Percentiles rank a stretch among this genome's conserved stretches.
Evolutionary conservation across 345 rosid genomes (phyloP).

Genomic region (Pugionium dolabratum): DNA sequence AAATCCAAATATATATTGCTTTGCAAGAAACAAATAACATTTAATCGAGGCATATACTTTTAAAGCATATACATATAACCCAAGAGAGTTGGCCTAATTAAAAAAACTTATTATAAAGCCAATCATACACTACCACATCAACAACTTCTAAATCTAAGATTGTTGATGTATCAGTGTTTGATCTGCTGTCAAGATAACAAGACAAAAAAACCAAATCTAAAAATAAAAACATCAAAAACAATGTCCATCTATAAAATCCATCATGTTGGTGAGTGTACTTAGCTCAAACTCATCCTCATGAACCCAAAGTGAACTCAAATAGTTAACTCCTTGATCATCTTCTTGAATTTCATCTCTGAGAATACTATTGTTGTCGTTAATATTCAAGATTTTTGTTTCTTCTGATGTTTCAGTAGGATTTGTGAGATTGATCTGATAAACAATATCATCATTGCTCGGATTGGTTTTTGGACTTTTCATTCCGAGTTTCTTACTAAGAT

Average conservation of each 20-base stretch:
- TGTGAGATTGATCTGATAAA: slow-evolving; percentile 28
- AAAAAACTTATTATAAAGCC: slow-evolving; percentile 25
- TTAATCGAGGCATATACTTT: slow-evolving; percentile 18
- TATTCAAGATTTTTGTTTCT: slow-evolving; percentile 29
- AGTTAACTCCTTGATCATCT: slow-evolving; percentile 31
- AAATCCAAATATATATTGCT: slow-evolving; percentile 7
- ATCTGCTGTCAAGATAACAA: slow-evolving; percentile 21
- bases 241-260: slow-evolving; percentile 47
- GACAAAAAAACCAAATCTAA: slow-evolving; percentile 24
- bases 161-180: slow-evolving; percentile 46
- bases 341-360: slow-evolving; percentile 31
- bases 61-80: slow-evolving; percentile 30
- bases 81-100: slow-evolving; percentile 25
- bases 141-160: slow-evolving; percentile 32
- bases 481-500: slow-evolving; percentile 55
- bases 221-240: slow-evolving; percentile 37
- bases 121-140: slow-evolving; percentile 44
- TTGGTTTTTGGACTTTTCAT: slow-evolving; percentile 39
- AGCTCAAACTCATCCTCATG: slow-evolving; percentile 47
- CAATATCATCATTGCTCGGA: slow-evolving; percentile 21
- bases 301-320: slow-evolving; percentile 49
- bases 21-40: slow-evolving; percentile 9
- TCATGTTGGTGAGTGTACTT: slow-evolving; percentile 43
- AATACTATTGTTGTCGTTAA: slow-evolving; percentile 9
- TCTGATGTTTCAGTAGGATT: slow-evolving; percentile 23